Percentiles rank a stretch among this genome's conserved stretches.
phyloP scores from a whole-genome alignment of 768 basidiomycete genomes.

The Leccinum broughii region DNA sequence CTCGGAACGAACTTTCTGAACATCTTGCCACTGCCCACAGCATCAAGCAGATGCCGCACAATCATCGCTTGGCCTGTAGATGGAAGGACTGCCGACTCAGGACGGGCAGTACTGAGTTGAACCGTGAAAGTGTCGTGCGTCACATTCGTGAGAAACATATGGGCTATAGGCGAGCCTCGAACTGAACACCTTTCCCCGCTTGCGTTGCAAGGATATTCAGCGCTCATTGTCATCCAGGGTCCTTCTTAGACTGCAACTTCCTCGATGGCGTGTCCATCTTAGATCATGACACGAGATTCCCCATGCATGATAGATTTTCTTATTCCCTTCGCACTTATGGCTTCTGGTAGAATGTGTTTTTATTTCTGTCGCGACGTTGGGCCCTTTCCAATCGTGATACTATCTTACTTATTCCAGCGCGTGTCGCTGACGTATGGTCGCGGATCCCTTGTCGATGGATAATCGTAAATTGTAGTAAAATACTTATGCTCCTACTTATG shows the following conservation, averaged over 20 bases:
- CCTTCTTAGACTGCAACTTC: no score
- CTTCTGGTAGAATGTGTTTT: not conserved
- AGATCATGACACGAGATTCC: not conserved
- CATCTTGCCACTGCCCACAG: slow-evolving; percentile 16
- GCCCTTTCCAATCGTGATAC: no score
- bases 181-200: not conserved
- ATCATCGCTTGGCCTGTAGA: not conserved
- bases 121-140: slow-evolving; percentile 18
- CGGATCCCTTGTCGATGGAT: no score
- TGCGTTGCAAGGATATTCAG: not conserved
- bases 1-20: not conserved
- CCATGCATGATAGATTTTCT: no score
- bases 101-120: not conserved
- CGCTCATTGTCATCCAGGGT: not conserved
- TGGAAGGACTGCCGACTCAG: slow-evolving; percentile 14
- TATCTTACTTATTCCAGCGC: not conserved
- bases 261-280: not conserved
- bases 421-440: not conserved
- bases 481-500: not conserved
- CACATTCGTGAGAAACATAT: slow-evolving; percentile 21
- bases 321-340: not conserved
- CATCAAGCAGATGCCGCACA: not conserved
- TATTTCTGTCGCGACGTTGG: not conserved
- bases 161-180: slow-evolving; percentile 5
- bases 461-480: not conserved